phyloP scores from a whole-genome alignment of 2,329 filamentous ascomycete genomes.

The Xylaria multiplex region DNA sequence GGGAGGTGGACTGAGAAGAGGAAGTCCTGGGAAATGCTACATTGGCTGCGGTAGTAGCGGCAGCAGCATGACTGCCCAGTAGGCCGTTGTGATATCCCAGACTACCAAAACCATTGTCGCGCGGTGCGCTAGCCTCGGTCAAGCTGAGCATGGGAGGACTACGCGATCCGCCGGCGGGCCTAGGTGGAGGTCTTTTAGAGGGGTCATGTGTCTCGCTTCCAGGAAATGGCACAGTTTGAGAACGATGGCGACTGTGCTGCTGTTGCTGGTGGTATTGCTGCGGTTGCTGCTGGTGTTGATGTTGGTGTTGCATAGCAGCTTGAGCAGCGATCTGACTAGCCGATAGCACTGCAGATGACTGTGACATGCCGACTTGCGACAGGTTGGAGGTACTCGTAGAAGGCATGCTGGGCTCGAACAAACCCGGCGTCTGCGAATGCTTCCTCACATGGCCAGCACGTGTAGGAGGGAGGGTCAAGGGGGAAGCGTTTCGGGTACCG shows the following conservation, averaged over 20 bases:
- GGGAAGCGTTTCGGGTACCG: conserved; percentile 54
- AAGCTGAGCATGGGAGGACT: conserved; percentile 72
- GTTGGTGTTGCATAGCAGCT: conserved; percentile 69
- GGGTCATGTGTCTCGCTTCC: conserved; percentile 56
- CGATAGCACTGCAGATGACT: conserved; percentile 58
- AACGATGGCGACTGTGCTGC: conserved; percentile 72
- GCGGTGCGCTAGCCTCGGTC: conserved; percentile 71
- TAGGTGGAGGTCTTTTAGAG: conserved; percentile 51
- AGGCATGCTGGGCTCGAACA: conserved; percentile 79
- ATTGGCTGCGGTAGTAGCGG: conserved; percentile 77
- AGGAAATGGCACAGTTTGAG: conserved; percentile 75
- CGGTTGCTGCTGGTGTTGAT: conserved; percentile 61
- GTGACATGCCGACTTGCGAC: conserved; percentile 59
- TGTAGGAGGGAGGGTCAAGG: conserved; percentile 54
- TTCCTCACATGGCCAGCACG: conserved; percentile 58
- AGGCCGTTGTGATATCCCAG: conserved; percentile 70
- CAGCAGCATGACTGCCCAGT: conserved; percentile 67
- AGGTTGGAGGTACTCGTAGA: conserved; percentile 67
- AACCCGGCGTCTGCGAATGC: conserved; percentile 78
- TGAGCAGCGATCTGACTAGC: conserved; percentile 85
- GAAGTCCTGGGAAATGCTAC: conserved; percentile 73
- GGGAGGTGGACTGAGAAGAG: conserved; percentile 65
- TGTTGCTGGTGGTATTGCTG: conserved; percentile 64
- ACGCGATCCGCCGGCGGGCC: conserved; percentile 58
- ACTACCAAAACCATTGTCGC: conserved; percentile 63